Evolutionary conservation across 106 monocot genomes (phyloP), one percentile per base, ranked within the genome.

Genomic region (Acanthochlamys bracteata): DNA sequence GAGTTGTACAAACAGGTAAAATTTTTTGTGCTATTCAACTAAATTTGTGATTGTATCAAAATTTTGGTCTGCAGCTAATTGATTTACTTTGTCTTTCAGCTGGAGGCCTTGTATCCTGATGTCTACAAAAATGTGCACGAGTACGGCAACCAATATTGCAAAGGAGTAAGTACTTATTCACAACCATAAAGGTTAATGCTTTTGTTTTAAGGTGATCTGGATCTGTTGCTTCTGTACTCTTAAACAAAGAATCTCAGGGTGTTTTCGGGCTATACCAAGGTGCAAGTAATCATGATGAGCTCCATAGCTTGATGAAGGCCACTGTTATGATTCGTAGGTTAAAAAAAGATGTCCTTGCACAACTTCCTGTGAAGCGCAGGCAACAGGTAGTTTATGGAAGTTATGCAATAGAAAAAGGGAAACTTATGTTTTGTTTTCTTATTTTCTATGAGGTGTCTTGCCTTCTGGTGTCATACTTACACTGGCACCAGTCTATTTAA

Each of bases 301-400:
- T 96, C 58, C 96, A 96, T 80, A 85, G 71, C 79, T 74, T 96
- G 76, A 96, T 96, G 90, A 96, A 88, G 76, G 69, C 87, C 60
- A 96, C 96, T 71, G 82, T 90, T 25, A 88, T 96, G 96, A 91
- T 96, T 65, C 96, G 96, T n/a, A 79, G 96, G 60, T 70, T 96
- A 55, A 96, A 96, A 61, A 83, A 83, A 74, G 96, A 96, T 72
- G 96, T 96, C 41, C 82, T 96, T 68, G 69, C 80, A 39, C 73
- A 96, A 53, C 82, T 96, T 52, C 96, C 96, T 51, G 69, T 76
- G 59, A 96, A 96, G 63, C 90, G 88, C 23, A 76, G 96, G 55
- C 96, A 96, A 59, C 96, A 88, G 87, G 95, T 96, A 65, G 61
- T 49, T 43, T 7, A 59, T 66, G 7, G 53, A 6, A 17, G 45